Evolutionary conservation across 2,329 filamentous ascomycete genomes (phyloP), one percentile per base, ranked within the genome.

Genomic region (Hypoxylon sp.): DNA sequence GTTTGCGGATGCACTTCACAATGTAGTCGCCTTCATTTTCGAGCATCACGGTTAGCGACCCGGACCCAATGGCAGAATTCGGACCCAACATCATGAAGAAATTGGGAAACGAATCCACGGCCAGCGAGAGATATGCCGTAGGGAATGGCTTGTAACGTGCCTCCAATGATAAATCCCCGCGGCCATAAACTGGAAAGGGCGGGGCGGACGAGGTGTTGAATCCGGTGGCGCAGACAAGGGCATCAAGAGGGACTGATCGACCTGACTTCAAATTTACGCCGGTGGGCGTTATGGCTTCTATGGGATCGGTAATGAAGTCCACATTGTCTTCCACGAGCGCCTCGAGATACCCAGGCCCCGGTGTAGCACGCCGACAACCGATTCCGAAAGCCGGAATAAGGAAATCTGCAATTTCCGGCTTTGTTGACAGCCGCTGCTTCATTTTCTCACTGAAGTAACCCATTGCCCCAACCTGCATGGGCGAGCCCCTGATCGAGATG

Each of bases 11-110:
- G 67, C 81, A 78, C 63, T 79, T 78, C 22, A 81, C 73, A 42
- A 85, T 77, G 66, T 84, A 83, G 64, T 86, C 84, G 38, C 77
- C 81, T 68, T 80, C 81, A 75, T 78, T 75, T 70, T 85, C 83
- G 55, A 84, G 76, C 45, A 84, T 82, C 54, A 77, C 77, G 44
- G 79, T 81, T 51, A 85, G 75, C 32, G 78, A 80, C 5, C 83
- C 83, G 46, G 80, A 79, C 18, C 83, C 83, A 60, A 84, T 80
- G 40, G 78, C 78, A 18, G 77, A 79, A 72, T 84, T 85, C 38
- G 83, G 83, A 0, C 83, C 83, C 45, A 82, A 78, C 72, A 83
- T 78, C 70, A 84, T 78, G 44, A 85, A 77, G 63, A 80, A 78
- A 75, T 85, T 85, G 3, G 83, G 83, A 68, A 85, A 84, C 3